phyloP scores from a whole-genome alignment of 306 rosid genomes.

The Carpinus fangiana region DNA sequence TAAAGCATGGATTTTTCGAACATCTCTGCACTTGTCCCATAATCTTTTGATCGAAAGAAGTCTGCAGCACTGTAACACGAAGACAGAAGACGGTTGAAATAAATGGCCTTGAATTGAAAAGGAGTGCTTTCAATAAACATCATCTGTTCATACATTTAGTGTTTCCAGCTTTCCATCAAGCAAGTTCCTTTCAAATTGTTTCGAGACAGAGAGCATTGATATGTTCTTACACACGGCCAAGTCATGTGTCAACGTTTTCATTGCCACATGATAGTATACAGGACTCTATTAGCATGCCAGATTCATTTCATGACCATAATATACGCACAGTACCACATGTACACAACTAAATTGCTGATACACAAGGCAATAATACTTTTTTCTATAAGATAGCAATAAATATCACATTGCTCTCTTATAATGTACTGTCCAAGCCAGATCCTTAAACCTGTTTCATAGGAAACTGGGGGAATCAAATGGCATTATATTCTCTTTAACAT shows the following conservation, averaged over 20 bases:
- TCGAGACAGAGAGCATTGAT: not conserved
- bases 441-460: not conserved
- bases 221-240: not conserved
- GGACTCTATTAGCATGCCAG: not conserved
- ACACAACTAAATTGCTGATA: not conserved
- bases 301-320: not conserved
- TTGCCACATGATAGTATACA: not conserved
- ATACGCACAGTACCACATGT: not conserved
- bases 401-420: not conserved
- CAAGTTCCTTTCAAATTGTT: conserved; percentile 4
- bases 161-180: conserved; percentile 17
- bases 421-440: not conserved
- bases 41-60: conserved; percentile 77
- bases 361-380: not conserved
- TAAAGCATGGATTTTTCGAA: conserved; percentile 96
- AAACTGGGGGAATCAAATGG: not conserved
- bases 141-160: not conserved
- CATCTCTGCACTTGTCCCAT: conserved; percentile 78
- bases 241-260: not conserved
- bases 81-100: conserved; percentile 18
- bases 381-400: not conserved
- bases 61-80: conserved; percentile 68
- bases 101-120: conserved; percentile 15
- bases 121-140: conserved; percentile 10
- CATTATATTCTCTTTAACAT: no score